Conservation (phyloP, 192 early-diverging fungal species). For the Coemansia sp. region DNA sequence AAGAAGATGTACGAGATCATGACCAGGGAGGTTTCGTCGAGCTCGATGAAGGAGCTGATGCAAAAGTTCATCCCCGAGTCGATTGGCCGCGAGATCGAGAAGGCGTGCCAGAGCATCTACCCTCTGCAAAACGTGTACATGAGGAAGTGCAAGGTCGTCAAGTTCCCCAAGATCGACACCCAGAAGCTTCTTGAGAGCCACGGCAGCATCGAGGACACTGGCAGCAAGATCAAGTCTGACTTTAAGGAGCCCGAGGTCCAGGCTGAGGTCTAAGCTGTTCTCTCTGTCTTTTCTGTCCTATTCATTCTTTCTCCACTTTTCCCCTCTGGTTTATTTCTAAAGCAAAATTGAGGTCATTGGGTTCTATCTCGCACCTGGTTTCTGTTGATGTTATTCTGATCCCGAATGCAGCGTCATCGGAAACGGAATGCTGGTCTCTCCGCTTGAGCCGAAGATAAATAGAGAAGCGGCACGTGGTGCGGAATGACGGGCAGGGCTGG, state of each 20-base stretch:
- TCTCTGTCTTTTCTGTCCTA: not conserved
- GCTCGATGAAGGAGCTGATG: constrained; percentile 95
- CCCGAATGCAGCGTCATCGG: no score
- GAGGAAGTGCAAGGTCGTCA: constrained; percentile 99
- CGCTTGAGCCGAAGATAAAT: not conserved
- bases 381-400: not conserved
- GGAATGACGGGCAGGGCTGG: not conserved
- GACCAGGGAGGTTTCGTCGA: constrained; percentile 73
- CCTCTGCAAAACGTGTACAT: constrained; percentile 95
- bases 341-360: not conserved
- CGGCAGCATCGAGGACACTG: constrained; percentile 76
- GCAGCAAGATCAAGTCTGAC: constrained; percentile 80
- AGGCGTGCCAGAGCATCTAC: constrained; percentile 97
- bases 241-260: constrained; percentile 84
- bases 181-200: constrained; percentile 97
- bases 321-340: not conserved
- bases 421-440: not conserved
- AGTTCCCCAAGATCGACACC: constrained; percentile 93
- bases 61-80: constrained; percentile 95
- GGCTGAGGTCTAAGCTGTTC: constrained; percentile 59
- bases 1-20: constrained; percentile 99
- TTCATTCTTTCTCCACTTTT: constrained; percentile 12
- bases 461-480: not conserved
- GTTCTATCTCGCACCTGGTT: not conserved
- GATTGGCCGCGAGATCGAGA: constrained; percentile 97